Base-by-base conservation (phyloP, 1,139 yeast species). In the Yamadazyma buinensis region DNA sequence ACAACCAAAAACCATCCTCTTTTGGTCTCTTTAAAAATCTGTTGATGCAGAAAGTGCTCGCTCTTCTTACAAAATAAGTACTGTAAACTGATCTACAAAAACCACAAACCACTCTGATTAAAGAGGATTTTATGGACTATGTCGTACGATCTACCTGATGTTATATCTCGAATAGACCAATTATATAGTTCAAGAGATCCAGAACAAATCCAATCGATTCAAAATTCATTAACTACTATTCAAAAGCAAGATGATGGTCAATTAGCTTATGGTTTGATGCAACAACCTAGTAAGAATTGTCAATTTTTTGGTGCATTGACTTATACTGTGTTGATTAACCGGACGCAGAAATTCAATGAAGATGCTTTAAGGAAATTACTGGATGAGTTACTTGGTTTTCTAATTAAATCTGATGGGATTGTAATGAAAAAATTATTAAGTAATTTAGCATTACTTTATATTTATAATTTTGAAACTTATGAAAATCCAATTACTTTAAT, bases 221-320 rank as follows among this genome's bases (percentile, higher is more conserved):
- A 82, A 45, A 61, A 62, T 23, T 56, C 57, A 28, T 59, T 83
- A 15, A 87, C 80, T 45, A 45, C 48, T 2, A 52, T 78, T 6
- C 92, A 84, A 51, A 71, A 62, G 42, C 72, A 80, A 2, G 55
- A 60, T 2, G 52, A 67, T 33, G 85, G 84, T 0, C 47, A 53
- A 7, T 48, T 81, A 22, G 87, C 85, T 0, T 64, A 67, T 34
- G 54, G 64, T 28, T 55, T 83, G 18, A 53, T 80, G 23, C 30
- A 37, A 1, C 49, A 55, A 5, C 58, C 55, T 7, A 68, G 76
- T 3, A 46, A 62, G 25, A 75, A 76, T 46, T 78, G 81, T 36
- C 71, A 73, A 46, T 84, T 77, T 53, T 82, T 83, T 50, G 92
- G 92, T 1, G 90, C 90, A 0, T 59, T 82, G 38, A 81, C 90